These are phyloP conservation scores for Candida cerambycidarum DNA, from an alignment of 805 yeast species.

Conservation along the genomic window DNA sequence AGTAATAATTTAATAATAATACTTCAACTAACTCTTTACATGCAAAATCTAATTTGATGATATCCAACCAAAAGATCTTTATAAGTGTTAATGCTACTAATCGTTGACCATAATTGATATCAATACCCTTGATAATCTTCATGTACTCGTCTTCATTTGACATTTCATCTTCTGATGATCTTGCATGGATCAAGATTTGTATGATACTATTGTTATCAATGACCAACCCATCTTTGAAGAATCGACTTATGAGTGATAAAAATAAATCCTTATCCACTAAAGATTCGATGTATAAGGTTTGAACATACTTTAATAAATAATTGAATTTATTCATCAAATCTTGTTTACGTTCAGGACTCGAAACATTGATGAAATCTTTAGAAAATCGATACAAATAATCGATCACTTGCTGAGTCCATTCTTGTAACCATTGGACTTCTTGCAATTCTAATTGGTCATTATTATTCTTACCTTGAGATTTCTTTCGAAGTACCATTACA, in stretches of 20 bases:
- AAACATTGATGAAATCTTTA: conserved; percentile 32
- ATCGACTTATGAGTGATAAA: conserved; percentile 61
- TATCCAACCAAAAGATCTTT: conserved; percentile 70
- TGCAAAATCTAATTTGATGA: conserved; percentile 53
- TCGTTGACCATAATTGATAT: conserved; percentile 35
- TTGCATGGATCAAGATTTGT: conserved; percentile 21
- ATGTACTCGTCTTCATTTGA: conserved; percentile 21
- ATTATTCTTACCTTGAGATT: conserved; percentile 22
- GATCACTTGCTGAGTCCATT: conserved; percentile 86
- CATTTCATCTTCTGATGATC: conserved; percentile 11
- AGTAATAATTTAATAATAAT: conserved; percentile 46
- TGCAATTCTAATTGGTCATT: conserved; percentile 21
- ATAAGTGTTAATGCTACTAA: conserved; percentile 47
- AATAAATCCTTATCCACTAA: conserved; percentile 63
- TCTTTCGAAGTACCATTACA: conserved; percentile 31
- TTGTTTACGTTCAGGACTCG: conserved; percentile 28
- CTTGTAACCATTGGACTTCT: conserved; percentile 70
- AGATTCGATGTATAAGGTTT: conserved; percentile 66
- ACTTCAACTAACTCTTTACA: conserved; percentile 66
- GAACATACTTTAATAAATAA: conserved; percentile 59
- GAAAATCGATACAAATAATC: conserved; percentile 56
- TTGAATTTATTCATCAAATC: conserved; percentile 52
- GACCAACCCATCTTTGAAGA: conserved; percentile 41
- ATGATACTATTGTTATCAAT: conserved; percentile 27
- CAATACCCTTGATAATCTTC: conserved; percentile 17